Percentiles rank a stretch among this genome's conserved stretches.
Evolutionary conservation across 2,329 filamentous ascomycete genomes (phyloP).

Genomic region (Claviceps fusiformis): DNA sequence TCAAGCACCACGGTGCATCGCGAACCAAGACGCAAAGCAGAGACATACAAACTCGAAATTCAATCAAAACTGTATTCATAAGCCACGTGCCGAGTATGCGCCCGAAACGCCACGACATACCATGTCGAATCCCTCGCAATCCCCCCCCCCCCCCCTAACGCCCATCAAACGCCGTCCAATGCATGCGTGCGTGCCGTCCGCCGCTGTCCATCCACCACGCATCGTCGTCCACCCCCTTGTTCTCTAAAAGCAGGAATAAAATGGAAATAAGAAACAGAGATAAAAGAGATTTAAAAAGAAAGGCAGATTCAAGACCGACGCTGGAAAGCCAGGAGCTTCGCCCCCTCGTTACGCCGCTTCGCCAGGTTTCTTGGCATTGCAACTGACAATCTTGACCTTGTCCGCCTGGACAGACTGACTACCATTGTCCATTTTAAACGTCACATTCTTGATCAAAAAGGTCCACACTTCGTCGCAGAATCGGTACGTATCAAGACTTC

Average conservation of each 20-base stretch:
- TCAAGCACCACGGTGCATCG: background rate
- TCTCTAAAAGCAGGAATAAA: background rate
- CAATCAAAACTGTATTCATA: too few relatives aligned
- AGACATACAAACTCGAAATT: background rate
- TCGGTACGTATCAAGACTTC: constrained; percentile 92
- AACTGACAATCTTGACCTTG: constrained; percentile 97
- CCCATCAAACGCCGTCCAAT: constrained; percentile 11
- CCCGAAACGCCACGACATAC: background rate
- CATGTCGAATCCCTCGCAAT: constrained; percentile 2
- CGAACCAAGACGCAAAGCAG: too few relatives aligned
- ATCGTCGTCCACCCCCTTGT: background rate
- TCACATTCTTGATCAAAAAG: constrained; percentile 95
- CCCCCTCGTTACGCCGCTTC: constrained; percentile 16
- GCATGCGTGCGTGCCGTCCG: background rate
- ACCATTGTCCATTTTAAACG: constrained; percentile 89
- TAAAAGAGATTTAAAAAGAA: background rate
- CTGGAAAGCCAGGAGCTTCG: background rate
- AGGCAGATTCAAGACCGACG: background rate
- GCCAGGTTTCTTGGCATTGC: constrained; percentile 66
- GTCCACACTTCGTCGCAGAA: constrained; percentile 99
- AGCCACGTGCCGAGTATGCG: too few relatives aligned
- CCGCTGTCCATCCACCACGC: background rate
- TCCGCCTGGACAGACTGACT: constrained; percentile 64
- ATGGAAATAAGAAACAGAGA: background rate
- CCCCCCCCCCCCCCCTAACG: too few relatives aligned